phyloP scores from a whole-genome alignment of 768 basidiomycete genomes.

The Russula ochroleuca region DNA sequence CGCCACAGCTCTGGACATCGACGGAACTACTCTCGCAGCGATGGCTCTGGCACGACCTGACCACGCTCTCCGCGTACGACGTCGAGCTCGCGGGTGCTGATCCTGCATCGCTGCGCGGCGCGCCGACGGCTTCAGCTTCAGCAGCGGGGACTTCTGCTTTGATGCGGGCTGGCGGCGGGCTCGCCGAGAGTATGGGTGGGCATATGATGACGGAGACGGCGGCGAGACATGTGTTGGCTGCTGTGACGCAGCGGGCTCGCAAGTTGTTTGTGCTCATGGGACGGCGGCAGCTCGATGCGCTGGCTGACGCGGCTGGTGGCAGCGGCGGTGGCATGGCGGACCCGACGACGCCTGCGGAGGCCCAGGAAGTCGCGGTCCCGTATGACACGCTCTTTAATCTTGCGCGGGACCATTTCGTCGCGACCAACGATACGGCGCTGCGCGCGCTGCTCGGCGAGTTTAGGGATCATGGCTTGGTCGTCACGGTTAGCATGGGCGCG shows the following conservation, averaged over 20 bases:
- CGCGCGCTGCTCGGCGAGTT: slow-evolving; percentile 84
- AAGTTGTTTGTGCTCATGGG: slow-evolving; percentile 75
- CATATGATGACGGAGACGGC: slow-evolving; percentile 63
- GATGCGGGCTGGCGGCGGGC: slow-evolving; percentile 28
- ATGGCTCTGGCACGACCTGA: slow-evolving; percentile 88
- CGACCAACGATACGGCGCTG: slow-evolving; percentile 81
- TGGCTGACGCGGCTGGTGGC: slow-evolving; percentile 39
- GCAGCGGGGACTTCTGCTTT: not conserved
- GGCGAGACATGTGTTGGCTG: slow-evolving; percentile 75
- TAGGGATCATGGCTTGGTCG: slow-evolving; percentile 83
- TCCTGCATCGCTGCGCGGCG: slow-evolving; percentile 57
- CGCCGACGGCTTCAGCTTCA: not conserved
- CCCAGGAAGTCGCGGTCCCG: slow-evolving; percentile 52
- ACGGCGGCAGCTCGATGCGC: slow-evolving; percentile 58
- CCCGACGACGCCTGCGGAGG: slow-evolving; percentile 34
- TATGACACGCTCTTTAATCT: slow-evolving; percentile 68
- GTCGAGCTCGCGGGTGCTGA: slow-evolving; percentile 67
- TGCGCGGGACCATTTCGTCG: slow-evolving; percentile 81
- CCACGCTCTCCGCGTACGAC: slow-evolving; percentile 80
- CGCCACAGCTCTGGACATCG: slow-evolving; percentile 77
- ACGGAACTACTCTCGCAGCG: slow-evolving; percentile 49
- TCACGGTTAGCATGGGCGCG: slow-evolving; percentile 37
- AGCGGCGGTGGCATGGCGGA: not conserved
- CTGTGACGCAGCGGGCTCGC: slow-evolving; percentile 83
- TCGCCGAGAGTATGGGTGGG: slow-evolving; percentile 30